Base-by-base conservation (phyloP, 1,284 basidiomycete genomes). In the Cryptococcus maquisensis region DNA sequence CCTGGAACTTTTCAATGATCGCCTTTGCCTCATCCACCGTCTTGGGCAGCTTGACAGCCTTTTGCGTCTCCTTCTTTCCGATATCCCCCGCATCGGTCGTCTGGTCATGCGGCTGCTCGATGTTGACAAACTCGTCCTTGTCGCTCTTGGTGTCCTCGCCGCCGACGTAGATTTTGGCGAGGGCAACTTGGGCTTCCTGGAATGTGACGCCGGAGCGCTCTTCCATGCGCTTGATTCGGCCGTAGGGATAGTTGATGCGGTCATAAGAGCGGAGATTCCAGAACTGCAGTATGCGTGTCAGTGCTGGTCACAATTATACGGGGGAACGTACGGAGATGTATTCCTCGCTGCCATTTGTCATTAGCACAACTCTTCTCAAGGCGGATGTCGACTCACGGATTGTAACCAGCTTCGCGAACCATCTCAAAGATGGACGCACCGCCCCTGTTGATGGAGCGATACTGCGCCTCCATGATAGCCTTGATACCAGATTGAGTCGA, bases 241-340 rank as follows among this genome's bases (percentile, higher is more conserved):
- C 79, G 59, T 50, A 72, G 56, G 63, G 90, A 0, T 86, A 85
- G 69, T 94, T 94, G 74, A 97, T 90, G 28, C 93, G 82, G 71
- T 97, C 94, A 72, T 94, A 96, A 2, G 86, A 80, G 40, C 93
- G 82, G 35, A 97, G 79, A 74, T 96, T 90, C 77, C 88, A 96
- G 81, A 95, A 90, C 18, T 86, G 82, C 10, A 23, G 5, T n/a
- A 35, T n/a, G 43, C 54, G 38, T 54, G 54, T 40, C 35, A 37
- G 37, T 28, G 8, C 6, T 9, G 8, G 10, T 12, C 24, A 2
- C 36, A n/a, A 20, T n/a, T 47, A 16, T 36, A 12, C 6, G 5
- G 26, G 12, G 6, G n/a, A 12, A 3, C 65, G 48, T 32, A 67
- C 85, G 70, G 80, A 72, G 42, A 89, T 90, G 61, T 57, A 60